Base-by-base conservation (phyloP, 1,284 basidiomycete genomes). In the Ganoderma leucocontextum region DNA sequence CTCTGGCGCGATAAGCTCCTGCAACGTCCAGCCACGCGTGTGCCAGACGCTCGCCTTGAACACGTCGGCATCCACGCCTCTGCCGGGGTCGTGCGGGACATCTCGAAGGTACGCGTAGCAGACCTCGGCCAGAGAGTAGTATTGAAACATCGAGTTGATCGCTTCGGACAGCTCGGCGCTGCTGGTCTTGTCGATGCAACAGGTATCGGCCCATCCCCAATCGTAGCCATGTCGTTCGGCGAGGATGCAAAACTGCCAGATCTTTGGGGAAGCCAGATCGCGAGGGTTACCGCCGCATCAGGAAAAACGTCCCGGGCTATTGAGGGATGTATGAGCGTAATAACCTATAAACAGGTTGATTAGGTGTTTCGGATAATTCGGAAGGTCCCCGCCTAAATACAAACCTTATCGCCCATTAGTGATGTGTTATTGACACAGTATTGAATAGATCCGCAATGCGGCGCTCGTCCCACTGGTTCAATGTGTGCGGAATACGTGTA, bases 241-340 rank as follows among this genome's bases (percentile, higher is more conserved):
- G n/a, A 47, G 44, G n/a, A 47, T 47, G n/a, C 44, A 47, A 47
- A 47, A 47, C 19, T 47, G 44, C n/a, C n/a, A 22, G 44, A 47
- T n/a, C 44, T 47, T 47, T n/a, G 44, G 44, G n/a, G 44, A 47
- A 47, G 44, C 44, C 44, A 47, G 44, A 47, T 47, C 44, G 44
- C 44, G 44, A n/a, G n/a, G 44, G 22, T 47, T 47, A 22, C 22
- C 44, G 44, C 44, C 44, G n/a, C n/a, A n/a, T n/a, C n/a, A n/a
- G n/a, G n/a, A n/a, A n/a, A n/a, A n/a, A n/a, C n/a, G n/a, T n/a
- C n/a, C n/a, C n/a, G n/a, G n/a, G n/a, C n/a, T n/a, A n/a, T n/a
- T n/a, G n/a, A n/a, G n/a, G n/a, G n/a, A n/a, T n/a, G n/a, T n/a
- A n/a, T n/a, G n/a, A n/a, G n/a, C n/a, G n/a, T n/a, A n/a, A n/a